Base-by-base conservation (phyloP, 1,284 basidiomycete genomes). In the Chalciporus piperatoides region DNA sequence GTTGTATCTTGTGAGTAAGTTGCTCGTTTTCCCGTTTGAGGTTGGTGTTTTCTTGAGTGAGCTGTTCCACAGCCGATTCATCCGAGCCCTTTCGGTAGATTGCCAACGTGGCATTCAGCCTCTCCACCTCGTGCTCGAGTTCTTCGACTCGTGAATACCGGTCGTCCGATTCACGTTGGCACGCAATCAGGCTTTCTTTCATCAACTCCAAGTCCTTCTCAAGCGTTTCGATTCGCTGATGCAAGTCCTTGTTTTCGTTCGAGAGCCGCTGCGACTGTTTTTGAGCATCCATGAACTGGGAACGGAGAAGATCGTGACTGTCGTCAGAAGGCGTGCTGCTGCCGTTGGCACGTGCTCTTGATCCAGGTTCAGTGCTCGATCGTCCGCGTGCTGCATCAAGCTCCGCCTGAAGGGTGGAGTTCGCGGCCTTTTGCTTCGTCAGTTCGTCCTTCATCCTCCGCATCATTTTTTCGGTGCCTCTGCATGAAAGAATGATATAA, bases 401-500 rank as follows among this genome's bases (percentile, higher is more conserved):
- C 61, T 96, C 91, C 15, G 79, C 70, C 64, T 95, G 91, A 36
- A 97, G 80, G 55, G 78, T 74, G 38, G 81, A 75, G 65, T 93
- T 95, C 41, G 84, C 70, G 48, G 78, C 76, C 72, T 96, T 96
- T 68, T 94, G 90, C 71, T 91, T 95, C 54, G 82, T 88, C 51
- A 96, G 73, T 65, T 97, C 94, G 59, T 92, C 90, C 70, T 95
- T 94, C 89, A 99, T 95, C 59, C 91, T 84, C 58, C 94, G 86
- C 76, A 98, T 90, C 86, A 99, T 96, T 74, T 97, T 98, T 71
- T 99, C 97, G 1, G 95, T 98, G 46, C 94, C 93, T 79, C 93
- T 95, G 64, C 25, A 63, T 59, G 56, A 28, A 56, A 61, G 43
- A 65, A 60, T 44, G 58, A 36, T 44, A 59, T 56, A 48, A 59